Evolutionary conservation across 2,329 filamentous ascomycete genomes (phyloP).

Genomic region (Macrophomina tecta): DNA sequence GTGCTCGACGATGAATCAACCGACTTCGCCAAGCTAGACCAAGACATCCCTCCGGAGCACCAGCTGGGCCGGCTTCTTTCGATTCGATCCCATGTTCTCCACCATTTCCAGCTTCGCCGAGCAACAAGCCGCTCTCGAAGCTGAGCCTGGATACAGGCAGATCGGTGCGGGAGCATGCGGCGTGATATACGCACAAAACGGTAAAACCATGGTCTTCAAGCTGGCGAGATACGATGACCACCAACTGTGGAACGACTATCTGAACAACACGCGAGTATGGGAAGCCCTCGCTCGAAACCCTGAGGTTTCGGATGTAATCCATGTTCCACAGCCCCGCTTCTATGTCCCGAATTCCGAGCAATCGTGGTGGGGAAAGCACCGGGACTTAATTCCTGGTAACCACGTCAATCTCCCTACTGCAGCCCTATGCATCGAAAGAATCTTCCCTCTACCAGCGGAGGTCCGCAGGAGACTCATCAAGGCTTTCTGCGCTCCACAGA

Average conservation of each 20-base stretch:
- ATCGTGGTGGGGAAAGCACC: not conserved
- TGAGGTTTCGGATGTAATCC: not conserved
- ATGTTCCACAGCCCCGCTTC: not conserved
- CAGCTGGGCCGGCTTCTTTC: not conserved
- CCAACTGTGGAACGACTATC: constrained; percentile 30
- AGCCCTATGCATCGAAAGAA: not conserved
- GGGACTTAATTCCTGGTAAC: not conserved
- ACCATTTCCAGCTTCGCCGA: not conserved
- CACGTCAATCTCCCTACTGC: not conserved
- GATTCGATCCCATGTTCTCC: not conserved
- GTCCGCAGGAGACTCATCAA: not conserved
- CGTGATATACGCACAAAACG: constrained; percentile 20
- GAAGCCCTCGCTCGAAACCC: not conserved
- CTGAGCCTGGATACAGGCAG: not conserved
- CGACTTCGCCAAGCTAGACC: not conserved
- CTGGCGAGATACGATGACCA: constrained; percentile 21
- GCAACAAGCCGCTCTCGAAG: not conserved
- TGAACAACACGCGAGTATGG: constrained; percentile 15
- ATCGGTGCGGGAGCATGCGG: constrained; percentile 29
- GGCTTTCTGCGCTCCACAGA: not conserved
- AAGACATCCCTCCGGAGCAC: not conserved
- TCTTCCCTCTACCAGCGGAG: not conserved
- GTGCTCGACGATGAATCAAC: not conserved
- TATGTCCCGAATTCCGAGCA: not conserved
- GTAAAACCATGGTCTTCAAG: constrained; percentile 16